These are phyloP conservation scores for Colletotrichum kahawae DNA, from an alignment of 2,329 filamentous ascomycete genomes.

Conservation along the genomic window DNA sequence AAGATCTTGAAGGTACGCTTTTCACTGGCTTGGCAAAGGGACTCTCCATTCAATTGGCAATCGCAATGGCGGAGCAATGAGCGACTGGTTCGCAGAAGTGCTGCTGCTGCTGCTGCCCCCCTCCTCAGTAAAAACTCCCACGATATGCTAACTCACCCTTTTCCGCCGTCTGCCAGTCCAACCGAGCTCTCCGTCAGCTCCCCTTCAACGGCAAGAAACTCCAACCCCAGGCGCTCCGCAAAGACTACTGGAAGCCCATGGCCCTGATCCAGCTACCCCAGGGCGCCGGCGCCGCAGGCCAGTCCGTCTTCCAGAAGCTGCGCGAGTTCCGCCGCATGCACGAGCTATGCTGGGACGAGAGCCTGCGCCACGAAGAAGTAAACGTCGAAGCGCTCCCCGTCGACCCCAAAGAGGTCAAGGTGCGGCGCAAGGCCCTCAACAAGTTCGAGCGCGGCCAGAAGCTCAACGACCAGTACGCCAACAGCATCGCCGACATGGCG, in stretches of 20 bases:
- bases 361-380: slow-evolving; percentile 34
- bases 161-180: slow-evolving; percentile 33
- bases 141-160: background rate
- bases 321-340: slow-evolving; percentile 69
- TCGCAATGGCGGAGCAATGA: background rate
- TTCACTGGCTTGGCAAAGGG: background rate
- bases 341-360: slow-evolving; percentile 63
- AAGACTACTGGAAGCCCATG: slow-evolving; percentile 70
- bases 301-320: slow-evolving; percentile 65
- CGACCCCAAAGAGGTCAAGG: slow-evolving; percentile 21
- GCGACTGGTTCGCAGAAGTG: background rate
- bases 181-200: slow-evolving; percentile 59
- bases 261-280: slow-evolving; percentile 63
- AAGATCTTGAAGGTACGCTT: slow-evolving; percentile 48
- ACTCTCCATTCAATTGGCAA: background rate
- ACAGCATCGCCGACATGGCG: slow-evolving; percentile 68
- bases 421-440: slow-evolving; percentile 33
- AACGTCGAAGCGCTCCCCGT: background rate
- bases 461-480: slow-evolving; percentile 66
- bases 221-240: slow-evolving; percentile 65
- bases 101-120: background rate
- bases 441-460: slow-evolving; percentile 52
- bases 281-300: slow-evolving; percentile 58
- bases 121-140: background rate
- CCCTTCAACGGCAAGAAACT: slow-evolving; percentile 73